These are phyloP conservation scores for Pharnaceum exiguum DNA, from an alignment of 148 eudicot genomes.

Conservation along the genomic window DNA sequence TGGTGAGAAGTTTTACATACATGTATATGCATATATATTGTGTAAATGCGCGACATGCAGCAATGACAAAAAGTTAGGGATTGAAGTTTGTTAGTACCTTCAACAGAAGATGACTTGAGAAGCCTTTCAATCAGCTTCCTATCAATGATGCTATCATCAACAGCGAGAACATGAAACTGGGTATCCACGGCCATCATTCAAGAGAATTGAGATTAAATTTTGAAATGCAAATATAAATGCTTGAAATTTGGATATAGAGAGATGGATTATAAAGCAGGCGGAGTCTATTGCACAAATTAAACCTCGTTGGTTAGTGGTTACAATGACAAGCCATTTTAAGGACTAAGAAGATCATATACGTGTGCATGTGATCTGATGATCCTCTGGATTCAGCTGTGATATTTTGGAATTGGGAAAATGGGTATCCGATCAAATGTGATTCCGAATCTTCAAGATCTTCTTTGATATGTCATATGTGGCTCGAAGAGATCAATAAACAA, in stretches of 20 bases:
- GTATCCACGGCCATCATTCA: conserved; percentile 22
- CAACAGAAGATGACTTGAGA: conserved; percentile 53
- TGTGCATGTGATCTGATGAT: conserved; percentile 1
- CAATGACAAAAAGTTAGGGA: too few species aligned
- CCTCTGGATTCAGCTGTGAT: conserved; percentile 4
- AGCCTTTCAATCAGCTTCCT: conserved; percentile 59
- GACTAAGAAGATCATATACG: not conserved
- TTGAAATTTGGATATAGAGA: not conserved
- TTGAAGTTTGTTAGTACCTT: too few species aligned
- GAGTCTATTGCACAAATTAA: too few species aligned
- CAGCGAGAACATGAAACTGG: conserved; percentile 59
- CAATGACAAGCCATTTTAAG: conserved; percentile 1
- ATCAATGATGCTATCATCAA: conserved; percentile 60
- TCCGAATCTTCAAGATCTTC: conserved; percentile 15
- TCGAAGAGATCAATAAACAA: not conserved
- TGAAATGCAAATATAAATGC: not conserved
- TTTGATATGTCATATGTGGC: not conserved
- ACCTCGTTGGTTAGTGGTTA: not conserved
- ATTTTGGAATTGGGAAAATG: conserved; percentile 17
- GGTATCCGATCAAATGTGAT: conserved; percentile 21
- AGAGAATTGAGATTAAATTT: not conserved
- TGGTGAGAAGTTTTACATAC: not conserved
- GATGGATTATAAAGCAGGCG: not conserved
- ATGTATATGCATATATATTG: not conserved
- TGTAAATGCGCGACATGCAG: too few species aligned